Percentiles rank a stretch among this genome's conserved stretches.
These are phyloP conservation scores for Solidago caesia DNA, from an alignment of 129 eudicot genomes.

Conservation along the genomic window DNA sequence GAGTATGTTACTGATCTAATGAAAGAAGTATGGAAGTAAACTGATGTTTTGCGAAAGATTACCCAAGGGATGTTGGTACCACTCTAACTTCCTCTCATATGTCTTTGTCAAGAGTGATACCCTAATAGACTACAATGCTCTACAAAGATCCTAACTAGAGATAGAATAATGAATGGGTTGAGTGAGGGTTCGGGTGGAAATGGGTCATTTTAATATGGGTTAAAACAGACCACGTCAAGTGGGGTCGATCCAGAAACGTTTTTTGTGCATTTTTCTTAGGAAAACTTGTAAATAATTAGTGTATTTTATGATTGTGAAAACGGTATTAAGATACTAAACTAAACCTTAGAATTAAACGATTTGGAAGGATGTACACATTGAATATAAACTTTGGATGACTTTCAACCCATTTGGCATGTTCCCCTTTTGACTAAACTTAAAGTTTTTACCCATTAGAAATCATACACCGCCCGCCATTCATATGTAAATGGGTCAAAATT, in stretches of 20 bases:
- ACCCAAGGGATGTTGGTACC: neutral
- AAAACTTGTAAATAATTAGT: neutral
- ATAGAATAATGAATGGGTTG: neutral
- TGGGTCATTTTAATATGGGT: neutral
- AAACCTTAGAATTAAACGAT: neutral
- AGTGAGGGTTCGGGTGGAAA: neutral
- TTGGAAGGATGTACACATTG: neutral
- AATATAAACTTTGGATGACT: neutral
- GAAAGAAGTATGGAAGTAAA: neutral
- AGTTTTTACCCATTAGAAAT: neutral
- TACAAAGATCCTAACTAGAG: neutral
- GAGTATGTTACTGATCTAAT: neutral
- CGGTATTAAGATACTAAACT: neutral
- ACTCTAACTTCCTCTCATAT: no score
- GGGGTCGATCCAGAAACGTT: neutral
- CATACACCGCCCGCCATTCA: neutral
- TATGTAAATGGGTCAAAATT: neutral
- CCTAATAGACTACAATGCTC: neutral
- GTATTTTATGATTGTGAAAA: neutral
- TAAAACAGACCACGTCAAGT: neutral
- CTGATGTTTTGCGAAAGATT: neutral
- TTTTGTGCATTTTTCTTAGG: neutral
- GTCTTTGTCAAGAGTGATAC: neutral
- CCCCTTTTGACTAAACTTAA: neutral
- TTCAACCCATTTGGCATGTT: neutral